Base-by-base conservation (phyloP, 2,329 filamentous ascomycete genomes). In the Claviceps pazoutovae region DNA sequence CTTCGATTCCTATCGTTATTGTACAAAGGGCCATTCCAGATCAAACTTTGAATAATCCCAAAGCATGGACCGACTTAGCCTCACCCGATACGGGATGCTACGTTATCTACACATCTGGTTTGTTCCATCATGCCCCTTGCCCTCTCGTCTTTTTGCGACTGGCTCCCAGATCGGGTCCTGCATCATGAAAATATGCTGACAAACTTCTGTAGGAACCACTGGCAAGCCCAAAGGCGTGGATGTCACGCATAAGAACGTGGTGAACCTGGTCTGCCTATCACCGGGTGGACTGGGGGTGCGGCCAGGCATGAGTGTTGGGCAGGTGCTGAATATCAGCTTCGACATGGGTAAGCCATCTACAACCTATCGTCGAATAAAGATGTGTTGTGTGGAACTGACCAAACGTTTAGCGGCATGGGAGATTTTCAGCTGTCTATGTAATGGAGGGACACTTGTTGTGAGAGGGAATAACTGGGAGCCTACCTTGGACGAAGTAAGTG, bases 191-290 rank as follows among this genome's bases (percentile, higher is more conserved):
- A 34, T 38, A 43, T 43, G n/a, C 36, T 54, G 39, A 54, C 21
- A 43, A 11, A 34, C 42, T 8, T 9, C 46, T 17, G 41, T 52
- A 70, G 68, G 68, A 41, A 81, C 76, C 14, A 80, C 78, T 0
- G 77, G 76, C 5, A 70, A 69, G 23, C 77, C 77, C 2, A 81
- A 81, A 58, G 78, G 78, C 1, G 77, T 81, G 8, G 74, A 81
- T 59, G 70, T 80, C 21, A 72, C 70, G 17, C 79, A 82, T 54
- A 62, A 61, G 38, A 77, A 78, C 56, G 74, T 80, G 17, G 70
- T 72, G 16, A 80, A 80, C 60, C 64, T 78, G 11, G 63, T 80
- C 5, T 71, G 73, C 51, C 61, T 72, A 26, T 67, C 69, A 21
- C 77, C 78, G 0, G 75, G 73, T 5, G 72, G 70, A 52, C 59